phyloP scores from a whole-genome alignment of 1,139 yeast genomes.

The Geotrichum restrictum region DNA sequence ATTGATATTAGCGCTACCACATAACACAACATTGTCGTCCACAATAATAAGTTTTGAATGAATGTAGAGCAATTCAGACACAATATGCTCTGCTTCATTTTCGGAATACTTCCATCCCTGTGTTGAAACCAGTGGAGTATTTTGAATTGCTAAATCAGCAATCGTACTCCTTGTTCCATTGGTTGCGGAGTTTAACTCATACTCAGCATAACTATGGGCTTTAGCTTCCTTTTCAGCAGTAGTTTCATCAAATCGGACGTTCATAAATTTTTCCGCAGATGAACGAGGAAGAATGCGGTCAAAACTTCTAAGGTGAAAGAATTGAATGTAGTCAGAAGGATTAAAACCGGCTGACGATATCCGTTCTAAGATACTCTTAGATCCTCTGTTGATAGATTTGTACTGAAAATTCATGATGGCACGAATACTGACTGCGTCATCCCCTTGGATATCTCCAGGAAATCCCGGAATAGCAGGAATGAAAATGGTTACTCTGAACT shows the following conservation, averaged over 20 bases:
- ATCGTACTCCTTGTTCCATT: constrained; percentile 16
- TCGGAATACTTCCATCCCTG: constrained; percentile 19
- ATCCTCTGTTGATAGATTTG: constrained; percentile 22
- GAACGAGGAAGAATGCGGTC: constrained; percentile 20
- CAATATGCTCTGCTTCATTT: constrained; percentile 23
- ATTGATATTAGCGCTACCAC: constrained; percentile 26
- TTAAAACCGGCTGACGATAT: constrained; percentile 20
- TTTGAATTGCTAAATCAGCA: constrained; percentile 17
- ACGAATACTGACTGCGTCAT: constrained; percentile 22
- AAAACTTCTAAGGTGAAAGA: constrained; percentile 20
- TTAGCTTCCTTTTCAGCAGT: constrained; percentile 13
- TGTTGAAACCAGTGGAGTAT: constrained; percentile 9
- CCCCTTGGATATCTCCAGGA: constrained; percentile 22
- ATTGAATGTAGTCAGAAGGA: constrained; percentile 23
- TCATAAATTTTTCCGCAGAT: constrained; percentile 1
- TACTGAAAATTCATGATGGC: constrained; percentile 25
- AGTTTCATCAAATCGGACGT: constrained; percentile 12
- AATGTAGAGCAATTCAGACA: constrained; percentile 24
- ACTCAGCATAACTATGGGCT: constrained; percentile 6
- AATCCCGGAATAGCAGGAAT: constrained; percentile 26
- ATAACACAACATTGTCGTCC: constrained; percentile 22
- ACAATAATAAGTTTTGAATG: constrained; percentile 24
- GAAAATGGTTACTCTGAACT: constrained; percentile 17
- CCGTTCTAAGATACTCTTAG: constrained; percentile 21
- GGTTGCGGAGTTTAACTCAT: constrained; percentile 6